Evolutionary conservation across 345 rosid genomes (phyloP), one percentile per base, ranked within the genome.

Genomic region (Schrenkiella parvula): DNA sequence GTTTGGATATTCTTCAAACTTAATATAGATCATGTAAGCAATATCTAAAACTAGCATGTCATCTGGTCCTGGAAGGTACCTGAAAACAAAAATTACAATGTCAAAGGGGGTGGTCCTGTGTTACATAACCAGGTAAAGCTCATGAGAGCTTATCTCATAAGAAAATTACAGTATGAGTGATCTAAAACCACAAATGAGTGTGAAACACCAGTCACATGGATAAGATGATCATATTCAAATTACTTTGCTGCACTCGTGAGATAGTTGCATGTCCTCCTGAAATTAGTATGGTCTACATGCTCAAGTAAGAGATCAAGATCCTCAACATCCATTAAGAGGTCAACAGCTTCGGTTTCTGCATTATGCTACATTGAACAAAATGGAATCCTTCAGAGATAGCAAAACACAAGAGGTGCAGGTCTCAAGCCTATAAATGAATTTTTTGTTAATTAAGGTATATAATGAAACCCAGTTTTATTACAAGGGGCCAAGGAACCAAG

Each of bases 311-410:
- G 87, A 70, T 88, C 89, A 84, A 95, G 98, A 82, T 91, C 97
- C 72, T 91, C 99, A 80, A 95, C 99, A 86, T 95, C 99, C 96
- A 95, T 95, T 68, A 95, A 74, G 55, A 95, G 89, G 82, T 95
- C 96, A 76, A 95, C 93, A 73, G 98, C 99, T 80, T 95, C 99
- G 8, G 99, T 95, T 84, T 95, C 98, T 31, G 97, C 96, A 80
- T 95, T 95, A 79, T 95, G 96, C 97, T 95, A 86, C 77, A 78
- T 51, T 18, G 46, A 71, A 70, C 17, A 75, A 50, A 76, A 61
- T 14, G 19, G 13, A 42, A 69, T 62, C 66, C 22, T 55, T 76
- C 44, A 69, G 55, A 14, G n/a, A 34, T 19, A 43, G 23, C 19
- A 44, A 42, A 52, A 57, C 14, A 47, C 5, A 51, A 51, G 8